Evolutionary conservation across 164 flowering plant species (phyloP), one percentile per base, ranked within the genome.

Genomic region (Magnolia officinalis): DNA sequence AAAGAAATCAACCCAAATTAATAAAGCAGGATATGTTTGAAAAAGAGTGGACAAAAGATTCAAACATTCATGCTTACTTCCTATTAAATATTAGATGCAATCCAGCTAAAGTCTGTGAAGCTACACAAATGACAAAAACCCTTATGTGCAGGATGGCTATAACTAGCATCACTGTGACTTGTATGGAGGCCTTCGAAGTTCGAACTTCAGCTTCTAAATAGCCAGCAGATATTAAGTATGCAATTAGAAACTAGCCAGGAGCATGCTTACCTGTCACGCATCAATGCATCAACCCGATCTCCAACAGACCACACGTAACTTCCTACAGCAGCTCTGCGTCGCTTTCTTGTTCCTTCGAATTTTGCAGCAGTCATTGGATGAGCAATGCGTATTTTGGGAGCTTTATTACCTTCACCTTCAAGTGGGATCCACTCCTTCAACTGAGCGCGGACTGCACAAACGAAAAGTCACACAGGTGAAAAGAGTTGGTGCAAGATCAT

Each of bases 211-310:
- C 23, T 65, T 65, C 67, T 65, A 67, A 13, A 67, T 67, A 67
- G 8, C n/a, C 8, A 55, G 13, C 61, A 55, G 18, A 55, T 14
- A 14, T 55, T 11, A 10, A 64, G 19, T 19, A 64, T 64, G 26
- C 67, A n/a, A 64, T 55, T 55, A 55, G 61, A 55, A 49, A 6
- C n/a, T 20, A 70, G 8, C 18, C 18, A 71, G 72, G 9, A 23
- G 20, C 24, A 63, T 49, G 55, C 87, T 75, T 85, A 96, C 99
- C 98, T 82, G 77, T 91, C 83, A 73, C 80, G 86, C 23, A 92
- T 81, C 92, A 88, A 92, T 21, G 92, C 96, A 85, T 96, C 99
- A 75, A 94, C 98, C 82, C 76, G 90, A 78, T 96, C 99, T 71
- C 98, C 99, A 81, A 92, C 89, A 80, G 90, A 85, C 97, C 98